phyloP scores from a whole-genome alignment of 257 asterid species.

The Penstemon davidsonii region DNA sequence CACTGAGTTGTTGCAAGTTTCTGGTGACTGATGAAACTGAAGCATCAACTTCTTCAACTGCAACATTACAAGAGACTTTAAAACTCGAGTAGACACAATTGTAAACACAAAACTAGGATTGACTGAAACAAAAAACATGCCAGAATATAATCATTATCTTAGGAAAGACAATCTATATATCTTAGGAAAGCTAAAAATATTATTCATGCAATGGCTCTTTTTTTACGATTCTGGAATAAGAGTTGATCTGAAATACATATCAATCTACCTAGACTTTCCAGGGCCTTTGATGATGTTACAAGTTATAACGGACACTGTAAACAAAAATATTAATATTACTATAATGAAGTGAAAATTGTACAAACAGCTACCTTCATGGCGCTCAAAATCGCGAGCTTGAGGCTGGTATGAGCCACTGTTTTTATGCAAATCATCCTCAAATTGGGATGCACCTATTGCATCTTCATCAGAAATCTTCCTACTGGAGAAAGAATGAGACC shows the following conservation, averaged over 20 bases:
- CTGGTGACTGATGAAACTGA: slow-evolving; percentile 65
- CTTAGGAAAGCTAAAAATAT: too few relatives aligned
- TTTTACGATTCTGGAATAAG: background rate
- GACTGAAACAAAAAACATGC: background rate
- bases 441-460: slow-evolving; percentile 51
- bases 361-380: slow-evolving; percentile 50
- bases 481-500: slow-evolving; percentile 46
- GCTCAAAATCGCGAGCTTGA: slow-evolving; percentile 44
- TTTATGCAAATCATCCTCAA: slow-evolving; percentile 51
- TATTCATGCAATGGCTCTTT: background rate
- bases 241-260: background rate
- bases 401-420: slow-evolving; percentile 55
- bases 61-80: slow-evolving; percentile 31
- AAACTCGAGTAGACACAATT: slow-evolving; percentile 12
- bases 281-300: background rate
- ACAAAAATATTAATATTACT: background rate
- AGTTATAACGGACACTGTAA: background rate
- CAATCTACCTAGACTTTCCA: background rate
- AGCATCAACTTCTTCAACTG: slow-evolving; percentile 60
- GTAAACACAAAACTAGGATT: slow-evolving; percentile 15
- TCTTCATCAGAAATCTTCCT: slow-evolving; percentile 53
- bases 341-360: background rate
- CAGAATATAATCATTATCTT: background rate
- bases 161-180: background rate
- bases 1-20: slow-evolving; percentile 64